These are phyloP conservation scores for Saraca asoca DNA, from an alignment of 331 rosid genomes.

Conservation along the genomic window DNA sequence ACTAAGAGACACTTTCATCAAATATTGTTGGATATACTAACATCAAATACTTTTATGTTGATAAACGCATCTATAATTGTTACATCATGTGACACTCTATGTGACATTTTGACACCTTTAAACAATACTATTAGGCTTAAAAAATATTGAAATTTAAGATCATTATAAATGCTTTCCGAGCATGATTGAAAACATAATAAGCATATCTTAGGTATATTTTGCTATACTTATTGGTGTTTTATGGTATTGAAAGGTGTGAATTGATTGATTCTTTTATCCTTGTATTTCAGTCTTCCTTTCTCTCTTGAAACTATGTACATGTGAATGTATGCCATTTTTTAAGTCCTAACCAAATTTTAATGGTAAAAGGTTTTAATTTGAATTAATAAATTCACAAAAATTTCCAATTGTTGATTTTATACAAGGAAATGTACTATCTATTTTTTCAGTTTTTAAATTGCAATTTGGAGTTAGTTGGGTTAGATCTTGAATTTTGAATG, in stretches of 20 bases:
- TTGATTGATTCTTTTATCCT: too few species aligned
- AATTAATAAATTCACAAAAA: background rate
- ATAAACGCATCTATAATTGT: too few species aligned
- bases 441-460: background rate
- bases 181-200: background rate
- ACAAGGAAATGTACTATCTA: background rate
- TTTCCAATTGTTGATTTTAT: constrained; percentile 12
- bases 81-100: background rate
- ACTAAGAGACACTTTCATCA: too few species aligned
- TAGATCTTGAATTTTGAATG: background rate
- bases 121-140: constrained; percentile 9
- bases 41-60: too few species aligned
- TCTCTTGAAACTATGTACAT: too few species aligned
- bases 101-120: constrained; percentile 15
- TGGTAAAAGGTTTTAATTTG: background rate
- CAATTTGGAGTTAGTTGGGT: constrained; percentile 1
- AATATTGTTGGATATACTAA: too few species aligned
- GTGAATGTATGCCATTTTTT: background rate
- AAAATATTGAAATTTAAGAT: background rate
- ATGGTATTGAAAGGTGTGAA: too few species aligned
- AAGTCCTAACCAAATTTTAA: background rate
- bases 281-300: too few species aligned
- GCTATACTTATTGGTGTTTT: constrained; percentile 5
- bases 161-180: constrained; percentile 1
- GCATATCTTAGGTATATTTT: constrained; percentile 14